These are phyloP conservation scores for Fonsecaea pugnacius DNA, from an alignment of 2,329 filamentous ascomycete genomes.

Conservation along the genomic window DNA sequence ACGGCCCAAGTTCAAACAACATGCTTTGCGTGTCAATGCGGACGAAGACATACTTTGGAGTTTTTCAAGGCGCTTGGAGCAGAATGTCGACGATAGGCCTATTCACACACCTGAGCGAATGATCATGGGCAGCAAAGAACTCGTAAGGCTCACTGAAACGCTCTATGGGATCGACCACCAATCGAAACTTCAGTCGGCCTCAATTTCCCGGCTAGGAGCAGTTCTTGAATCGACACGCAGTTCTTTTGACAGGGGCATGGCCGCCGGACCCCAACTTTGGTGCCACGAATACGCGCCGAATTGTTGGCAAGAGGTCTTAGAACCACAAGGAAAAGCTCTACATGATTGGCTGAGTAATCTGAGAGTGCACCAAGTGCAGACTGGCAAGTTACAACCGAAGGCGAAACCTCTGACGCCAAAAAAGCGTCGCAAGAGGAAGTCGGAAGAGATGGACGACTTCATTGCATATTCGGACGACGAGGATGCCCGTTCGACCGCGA, in stretches of 20 bases:
- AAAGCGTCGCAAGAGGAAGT: constrained; percentile 66
- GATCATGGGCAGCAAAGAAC: constrained; percentile 28
- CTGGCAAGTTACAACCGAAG: constrained; percentile 47
- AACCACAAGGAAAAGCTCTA: constrained; percentile 74
- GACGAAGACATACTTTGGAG: constrained; percentile 29
- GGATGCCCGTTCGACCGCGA: constrained; percentile 59
- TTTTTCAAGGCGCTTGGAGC: constrained; percentile 18
- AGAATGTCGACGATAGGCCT: no score
- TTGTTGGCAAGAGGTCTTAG: constrained; percentile 72
- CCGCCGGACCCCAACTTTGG: constrained; percentile 73
- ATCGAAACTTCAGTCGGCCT: neutral
- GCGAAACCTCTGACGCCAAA: constrained; percentile 39
- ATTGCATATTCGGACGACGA: constrained; percentile 80
- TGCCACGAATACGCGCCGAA: constrained; percentile 80
- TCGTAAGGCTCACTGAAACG: neutral
- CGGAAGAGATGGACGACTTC: constrained; percentile 76
- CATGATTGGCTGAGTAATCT: constrained; percentile 80
- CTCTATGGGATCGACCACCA: constrained; percentile 2
- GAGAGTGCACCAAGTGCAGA: constrained; percentile 76
- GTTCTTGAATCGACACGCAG: constrained; percentile 65
- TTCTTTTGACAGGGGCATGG: constrained; percentile 78
- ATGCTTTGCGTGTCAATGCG: constrained; percentile 4
- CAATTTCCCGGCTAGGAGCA: constrained; percentile 43
- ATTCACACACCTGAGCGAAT: constrained; percentile 23
- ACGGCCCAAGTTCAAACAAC: constrained; percentile 27